Evolutionary conservation across 2,329 filamentous ascomycete species (phyloP), one percentile per base, ranked within the genome.

Genomic region (Alternaria triticimaculans): DNA sequence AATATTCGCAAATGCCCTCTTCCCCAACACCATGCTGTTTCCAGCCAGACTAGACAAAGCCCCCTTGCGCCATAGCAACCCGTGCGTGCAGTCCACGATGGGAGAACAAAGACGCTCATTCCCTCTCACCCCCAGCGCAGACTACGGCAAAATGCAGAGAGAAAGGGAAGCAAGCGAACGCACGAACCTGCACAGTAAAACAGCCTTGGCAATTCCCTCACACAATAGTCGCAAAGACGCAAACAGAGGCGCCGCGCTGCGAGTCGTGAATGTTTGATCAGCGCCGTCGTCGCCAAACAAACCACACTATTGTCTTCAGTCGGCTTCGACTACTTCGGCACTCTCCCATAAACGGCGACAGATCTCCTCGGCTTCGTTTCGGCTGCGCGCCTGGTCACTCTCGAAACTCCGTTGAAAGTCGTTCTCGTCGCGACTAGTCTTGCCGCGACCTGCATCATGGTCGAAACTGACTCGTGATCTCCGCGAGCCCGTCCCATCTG

Each of bases 281-380:
- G 33, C 43, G 30, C 49, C 28, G 15, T n/a, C n/a, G 9, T 6
- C 33, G 28, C 30, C 49, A 53, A 53, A 37, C 49, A 41, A 53
- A 18, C 54, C 5, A 49, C 21, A 45, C 30, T 44, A 37, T 20
- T 58, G 25, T 50, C 25, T 49, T 80, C 76, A 80, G 55, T 80
- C 78, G 11, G 72, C 75, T 51, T 79, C 77, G 21, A 75, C 76
- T 48, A 76, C 68, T 66, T 81, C 78, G 15, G 72, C 72, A 59
- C 78, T 78, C 60, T 81, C 79, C 80, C 80, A 82, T 65, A 82
- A 64, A 37, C 80, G 66, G 15, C 80, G 74, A 68, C 80, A 81
- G 33, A 82, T 74, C 56, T 82, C 79, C 63, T 79, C 77, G 3
- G 76, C 77, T 59, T 80, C 78, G 59, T 75, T 75, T 49, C 77